Percentiles rank a stretch among this genome's conserved stretches.
Conservation (phyloP, 2,329 filamentous ascomycete genomes). For the Aspergillus sp. region DNA sequence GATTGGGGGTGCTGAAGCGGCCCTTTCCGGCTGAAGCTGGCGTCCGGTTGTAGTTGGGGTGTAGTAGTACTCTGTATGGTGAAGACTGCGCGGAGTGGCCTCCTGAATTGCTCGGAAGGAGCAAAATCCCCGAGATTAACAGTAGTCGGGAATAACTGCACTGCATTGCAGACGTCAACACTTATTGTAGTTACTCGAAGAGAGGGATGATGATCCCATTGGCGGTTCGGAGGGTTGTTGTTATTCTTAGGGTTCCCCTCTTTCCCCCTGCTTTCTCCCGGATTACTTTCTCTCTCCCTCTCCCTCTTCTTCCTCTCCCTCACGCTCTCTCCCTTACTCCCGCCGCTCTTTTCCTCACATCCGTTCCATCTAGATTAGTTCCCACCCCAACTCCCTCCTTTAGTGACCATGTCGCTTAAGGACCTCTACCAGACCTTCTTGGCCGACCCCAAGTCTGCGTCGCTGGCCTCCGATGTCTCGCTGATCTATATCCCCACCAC, state of each 20-base stretch:
- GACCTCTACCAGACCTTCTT: conserved; percentile 70
- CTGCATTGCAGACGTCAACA: too few relatives aligned
- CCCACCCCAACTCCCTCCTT: not conserved
- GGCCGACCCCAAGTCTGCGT: conserved; percentile 61
- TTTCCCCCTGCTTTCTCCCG: conserved; percentile 3
- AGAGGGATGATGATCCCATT: too few relatives aligned
- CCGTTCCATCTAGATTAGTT: conserved; percentile 6
- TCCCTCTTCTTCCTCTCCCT: conserved; percentile 14
- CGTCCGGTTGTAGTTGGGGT: not conserved
- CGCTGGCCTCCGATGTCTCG: conserved; percentile 65
- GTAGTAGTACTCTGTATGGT: not conserved
- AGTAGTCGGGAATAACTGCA: too few relatives aligned
- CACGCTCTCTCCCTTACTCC: conserved; percentile 7
- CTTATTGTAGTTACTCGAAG: too few relatives aligned
- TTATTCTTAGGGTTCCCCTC: conserved; percentile 1
- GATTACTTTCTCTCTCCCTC: conserved; percentile 11
- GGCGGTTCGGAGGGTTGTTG: not conserved
- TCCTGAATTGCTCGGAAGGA: too few relatives aligned
- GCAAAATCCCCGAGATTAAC: too few relatives aligned
- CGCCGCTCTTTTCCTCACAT: conserved; percentile 5
- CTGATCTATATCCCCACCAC: conserved; percentile 90
- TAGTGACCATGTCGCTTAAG: conserved; percentile 40
- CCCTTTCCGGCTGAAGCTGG: not conserved
- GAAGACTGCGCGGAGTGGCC: too few relatives aligned
- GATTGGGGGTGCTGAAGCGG: not conserved